Evolutionary conservation across 768 basidiomycete species (phyloP).

Genomic region (Multifurca ochricompacta): DNA sequence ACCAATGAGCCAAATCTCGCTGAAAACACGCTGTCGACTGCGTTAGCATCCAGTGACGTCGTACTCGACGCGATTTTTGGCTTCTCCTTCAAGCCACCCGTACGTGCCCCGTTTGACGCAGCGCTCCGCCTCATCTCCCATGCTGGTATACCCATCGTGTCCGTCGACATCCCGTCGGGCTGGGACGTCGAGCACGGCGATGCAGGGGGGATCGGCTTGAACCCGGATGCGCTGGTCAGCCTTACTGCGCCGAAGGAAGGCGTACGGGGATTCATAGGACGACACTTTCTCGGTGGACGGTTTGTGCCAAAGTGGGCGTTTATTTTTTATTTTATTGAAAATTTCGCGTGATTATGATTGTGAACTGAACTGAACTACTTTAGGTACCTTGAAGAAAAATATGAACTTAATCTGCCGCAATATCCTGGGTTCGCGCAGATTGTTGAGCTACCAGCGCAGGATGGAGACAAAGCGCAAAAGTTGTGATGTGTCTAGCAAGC

Average conservation of each 20-base stretch:
- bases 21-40: slow-evolving; percentile 36
- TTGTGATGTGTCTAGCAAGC: neutral
- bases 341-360: too few relatives aligned
- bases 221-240: slow-evolving; percentile 77
- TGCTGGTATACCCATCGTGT: slow-evolving; percentile 74
- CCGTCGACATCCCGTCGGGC: slow-evolving; percentile 93
- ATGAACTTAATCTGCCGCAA: slow-evolving; percentile 67
- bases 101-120: slow-evolving; percentile 79
- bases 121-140: slow-evolving; percentile 59
- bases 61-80: slow-evolving; percentile 96
- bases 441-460: slow-evolving; percentile 51
- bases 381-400: slow-evolving; percentile 68
- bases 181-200: slow-evolving; percentile 90
- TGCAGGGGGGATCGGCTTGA: slow-evolving; percentile 45
- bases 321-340: neutral
- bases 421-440: slow-evolving; percentile 80
- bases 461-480: slow-evolving; percentile 14
- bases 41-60: slow-evolving; percentile 60
- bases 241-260: slow-evolving; percentile 94
- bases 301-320: slow-evolving; percentile 77
- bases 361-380: neutral
- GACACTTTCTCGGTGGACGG: slow-evolving; percentile 90
- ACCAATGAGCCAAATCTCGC: slow-evolving; percentile 30
- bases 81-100: slow-evolving; percentile 91
- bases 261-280: slow-evolving; percentile 63